phyloP scores from a whole-genome alignment of 2,329 filamentous ascomycete species.

The Nemania sp. region DNA sequence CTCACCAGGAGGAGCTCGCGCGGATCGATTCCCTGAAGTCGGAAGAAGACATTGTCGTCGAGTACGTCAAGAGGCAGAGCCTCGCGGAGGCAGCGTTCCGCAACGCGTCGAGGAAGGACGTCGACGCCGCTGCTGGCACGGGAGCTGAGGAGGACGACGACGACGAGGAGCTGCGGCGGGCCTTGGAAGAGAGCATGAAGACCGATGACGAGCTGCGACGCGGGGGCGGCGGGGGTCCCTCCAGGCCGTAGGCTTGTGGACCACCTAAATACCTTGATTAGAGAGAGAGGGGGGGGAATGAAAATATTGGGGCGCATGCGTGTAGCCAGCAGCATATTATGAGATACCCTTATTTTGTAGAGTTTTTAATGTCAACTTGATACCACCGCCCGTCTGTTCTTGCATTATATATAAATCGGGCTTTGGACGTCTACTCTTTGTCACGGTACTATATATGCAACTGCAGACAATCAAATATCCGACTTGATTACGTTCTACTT shows the following conservation, averaged over 20 bases:
- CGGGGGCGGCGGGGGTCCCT: slow-evolving; percentile 33
- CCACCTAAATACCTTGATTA: neutral
- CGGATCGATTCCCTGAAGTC: slow-evolving; percentile 50
- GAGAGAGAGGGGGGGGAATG: neutral
- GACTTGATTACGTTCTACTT: no score
- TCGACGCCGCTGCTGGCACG: slow-evolving; percentile 22
- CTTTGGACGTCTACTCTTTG: neutral
- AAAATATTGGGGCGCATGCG: neutral
- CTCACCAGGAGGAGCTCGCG: slow-evolving; percentile 50
- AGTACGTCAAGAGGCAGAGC: slow-evolving; percentile 79
- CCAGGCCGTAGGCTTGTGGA: slow-evolving; percentile 10
- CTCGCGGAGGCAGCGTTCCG: slow-evolving; percentile 66
- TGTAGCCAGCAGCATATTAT: no score
- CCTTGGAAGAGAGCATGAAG: slow-evolving; percentile 39
- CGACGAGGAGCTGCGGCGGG: slow-evolving; percentile 36
- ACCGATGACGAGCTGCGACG: slow-evolving; percentile 20
- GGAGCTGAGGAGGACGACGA: slow-evolving; percentile 22
- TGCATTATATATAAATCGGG: neutral
- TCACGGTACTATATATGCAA: no score
- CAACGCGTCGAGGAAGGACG: slow-evolving; percentile 43
- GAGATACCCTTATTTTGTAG: slow-evolving; percentile 24
- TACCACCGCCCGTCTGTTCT: neutral
- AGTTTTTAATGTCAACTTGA: slow-evolving; percentile 18
- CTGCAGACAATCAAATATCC: no score
- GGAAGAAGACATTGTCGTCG: slow-evolving; percentile 75